A percentile compares a stretch with the other conserved stretches of the same genome.
Evolutionary conservation across 192 early-diverging fungal species (phyloP).

Genomic region (Glomus cerebriforme): DNA sequence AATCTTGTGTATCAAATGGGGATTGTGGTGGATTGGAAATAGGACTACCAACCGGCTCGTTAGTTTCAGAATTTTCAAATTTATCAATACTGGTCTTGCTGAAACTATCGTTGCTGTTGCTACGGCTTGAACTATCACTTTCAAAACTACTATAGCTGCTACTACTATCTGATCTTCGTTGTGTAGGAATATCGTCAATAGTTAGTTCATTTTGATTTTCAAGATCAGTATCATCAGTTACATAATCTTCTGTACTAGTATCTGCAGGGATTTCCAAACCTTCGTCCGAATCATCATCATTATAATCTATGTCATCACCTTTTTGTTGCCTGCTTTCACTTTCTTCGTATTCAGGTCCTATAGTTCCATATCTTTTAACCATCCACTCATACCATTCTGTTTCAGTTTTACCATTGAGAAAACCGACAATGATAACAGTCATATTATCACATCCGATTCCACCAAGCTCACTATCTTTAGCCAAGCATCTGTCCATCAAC

Average conservation of each 20-base stretch:
- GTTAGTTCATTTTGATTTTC: not conserved
- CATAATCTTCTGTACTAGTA: not conserved
- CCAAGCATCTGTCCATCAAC: conserved; percentile 92
- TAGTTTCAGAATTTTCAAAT: not conserved
- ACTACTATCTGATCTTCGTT: not conserved
- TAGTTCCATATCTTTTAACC: conserved; percentile 27
- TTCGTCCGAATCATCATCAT: not conserved
- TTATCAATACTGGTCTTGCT: not conserved
- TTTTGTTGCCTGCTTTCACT: not conserved
- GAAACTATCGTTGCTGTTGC: not conserved
- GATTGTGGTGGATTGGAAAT: not conserved
- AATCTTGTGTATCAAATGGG: not conserved
- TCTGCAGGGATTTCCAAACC: not conserved
- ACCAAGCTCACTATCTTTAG: conserved; percentile 82
- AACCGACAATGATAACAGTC: conserved; percentile 91
- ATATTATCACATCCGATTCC: conserved; percentile 99
- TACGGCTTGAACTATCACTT: not conserved
- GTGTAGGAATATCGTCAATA: not conserved
- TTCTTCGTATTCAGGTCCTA: conserved; percentile 15
- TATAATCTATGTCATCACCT: not conserved
- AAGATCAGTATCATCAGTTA: not conserved
- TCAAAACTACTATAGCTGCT: not conserved
- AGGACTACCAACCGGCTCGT: not conserved
- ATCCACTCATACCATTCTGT: conserved; percentile 77
- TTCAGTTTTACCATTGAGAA: conserved; percentile 75